Conservation (phyloP, 1,139 yeast species). For the Lodderomyces elongisporus region DNA sequence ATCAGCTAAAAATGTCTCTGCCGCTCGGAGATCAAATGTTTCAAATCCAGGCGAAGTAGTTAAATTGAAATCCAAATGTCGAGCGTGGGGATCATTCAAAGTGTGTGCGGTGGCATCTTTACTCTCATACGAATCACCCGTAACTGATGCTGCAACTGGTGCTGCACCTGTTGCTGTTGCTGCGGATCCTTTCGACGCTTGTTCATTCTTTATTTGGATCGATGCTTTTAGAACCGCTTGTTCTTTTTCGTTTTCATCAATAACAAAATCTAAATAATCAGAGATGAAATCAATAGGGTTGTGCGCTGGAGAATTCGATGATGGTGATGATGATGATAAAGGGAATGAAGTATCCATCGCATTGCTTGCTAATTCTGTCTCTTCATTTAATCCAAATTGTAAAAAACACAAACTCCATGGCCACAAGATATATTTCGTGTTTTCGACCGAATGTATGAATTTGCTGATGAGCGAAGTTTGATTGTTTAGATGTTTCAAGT, state of each 20-base stretch:
- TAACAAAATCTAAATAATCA: conserved; percentile 34
- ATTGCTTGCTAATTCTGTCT: no score
- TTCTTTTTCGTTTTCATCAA: conserved; percentile 24
- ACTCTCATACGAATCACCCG: conserved; percentile 28
- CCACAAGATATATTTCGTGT: conserved; percentile 62
- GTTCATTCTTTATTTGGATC: conserved; percentile 4
- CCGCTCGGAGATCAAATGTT: conserved; percentile 19
- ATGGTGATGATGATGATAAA: conserved; percentile 4
- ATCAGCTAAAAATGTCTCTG: no score
- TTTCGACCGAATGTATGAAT: conserved; percentile 47
- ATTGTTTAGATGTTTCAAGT: conserved; percentile 61
- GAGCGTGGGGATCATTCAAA: no score
- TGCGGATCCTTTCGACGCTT: conserved; percentile 10
- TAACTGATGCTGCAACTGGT: conserved; percentile 46
- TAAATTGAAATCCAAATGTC: conserved; percentile 14
- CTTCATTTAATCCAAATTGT: conserved; percentile 45
- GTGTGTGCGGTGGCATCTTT: conserved; percentile 13
- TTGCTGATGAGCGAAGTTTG: conserved; percentile 60
- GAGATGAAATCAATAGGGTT: conserved; percentile 35
- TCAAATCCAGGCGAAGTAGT: conserved; percentile 20
- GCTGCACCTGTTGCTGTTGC: conserved; percentile 1
- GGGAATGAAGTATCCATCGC: no score
- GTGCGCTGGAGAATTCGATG: conserved; percentile 2
- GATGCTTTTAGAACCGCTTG: no score
- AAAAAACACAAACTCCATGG: conserved; percentile 61